Evolutionary conservation across 176 grass and related monocot genomes (phyloP).

Genomic region (Areca catechu): DNA sequence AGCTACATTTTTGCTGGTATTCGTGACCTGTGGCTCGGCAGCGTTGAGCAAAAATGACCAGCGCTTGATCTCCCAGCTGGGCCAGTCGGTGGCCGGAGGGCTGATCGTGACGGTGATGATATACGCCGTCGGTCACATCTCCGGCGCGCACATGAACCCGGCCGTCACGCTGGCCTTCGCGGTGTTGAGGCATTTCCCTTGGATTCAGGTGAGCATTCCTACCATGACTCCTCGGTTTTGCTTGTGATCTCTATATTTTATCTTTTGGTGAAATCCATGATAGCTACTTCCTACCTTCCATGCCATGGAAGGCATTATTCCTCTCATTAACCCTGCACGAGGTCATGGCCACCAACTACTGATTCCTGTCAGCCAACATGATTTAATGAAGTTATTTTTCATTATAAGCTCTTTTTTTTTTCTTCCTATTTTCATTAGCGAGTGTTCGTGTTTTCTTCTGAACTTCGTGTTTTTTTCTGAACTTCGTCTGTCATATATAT

Average conservation of each 20-base stretch:
- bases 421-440: too few relatives aligned
- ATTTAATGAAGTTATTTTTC: too few relatives aligned
- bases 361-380: too few relatives aligned
- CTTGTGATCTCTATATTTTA: background rate
- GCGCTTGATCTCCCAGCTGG: constrained; percentile 63
- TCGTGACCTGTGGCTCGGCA: constrained; percentile 68
- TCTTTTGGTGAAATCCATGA: too few relatives aligned
- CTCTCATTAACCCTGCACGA: too few relatives aligned
- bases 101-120: constrained; percentile 98
- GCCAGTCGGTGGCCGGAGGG: constrained; percentile 77
- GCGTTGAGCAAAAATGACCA: constrained; percentile 35
- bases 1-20: constrained; percentile 84
- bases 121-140: constrained; percentile 93
- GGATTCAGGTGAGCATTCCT: constrained; percentile 52
- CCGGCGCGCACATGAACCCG: constrained; percentile 98
- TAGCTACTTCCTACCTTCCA: too few relatives aligned
- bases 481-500: too few relatives aligned
- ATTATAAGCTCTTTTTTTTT: too few relatives aligned
- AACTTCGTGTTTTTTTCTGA: too few relatives aligned
- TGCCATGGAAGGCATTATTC: too few relatives aligned
- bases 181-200: constrained; percentile 74
- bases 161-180: constrained; percentile 93
- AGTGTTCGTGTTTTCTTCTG: too few relatives aligned
- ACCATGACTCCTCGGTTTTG: background rate
- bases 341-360: too few relatives aligned